A percentile compares a stretch with the other conserved stretches of the same genome.
Evolutionary conservation across 2,329 filamentous ascomycete genomes (phyloP).

Genomic region (Diplodia seriata): DNA sequence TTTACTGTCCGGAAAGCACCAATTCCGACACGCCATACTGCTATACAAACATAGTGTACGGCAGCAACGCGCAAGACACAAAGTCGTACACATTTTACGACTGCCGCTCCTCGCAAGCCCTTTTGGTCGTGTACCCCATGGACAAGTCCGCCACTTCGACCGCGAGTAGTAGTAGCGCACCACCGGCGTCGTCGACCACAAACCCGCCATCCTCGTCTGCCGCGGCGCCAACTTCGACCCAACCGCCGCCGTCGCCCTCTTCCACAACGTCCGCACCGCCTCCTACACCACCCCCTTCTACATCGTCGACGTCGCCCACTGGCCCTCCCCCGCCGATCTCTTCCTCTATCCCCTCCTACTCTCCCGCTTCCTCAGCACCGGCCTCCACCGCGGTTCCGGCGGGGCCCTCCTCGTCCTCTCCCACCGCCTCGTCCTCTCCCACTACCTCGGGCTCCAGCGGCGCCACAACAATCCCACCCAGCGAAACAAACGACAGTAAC

Average conservation of each 20-base stretch:
- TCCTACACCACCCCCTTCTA: neutral
- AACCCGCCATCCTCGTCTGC: neutral
- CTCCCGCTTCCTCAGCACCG: neutral
- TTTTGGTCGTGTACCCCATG: conserved; percentile 1
- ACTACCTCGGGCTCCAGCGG: too few species aligned
- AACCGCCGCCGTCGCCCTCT: neutral
- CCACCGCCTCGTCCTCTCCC: too few species aligned
- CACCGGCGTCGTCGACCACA: neutral
- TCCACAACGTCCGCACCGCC: neutral
- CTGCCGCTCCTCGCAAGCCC: conserved; percentile 7
- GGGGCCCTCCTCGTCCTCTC: too few species aligned
- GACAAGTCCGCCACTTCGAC: neutral
- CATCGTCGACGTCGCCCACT: neutral
- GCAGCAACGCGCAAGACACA: conserved; percentile 1
- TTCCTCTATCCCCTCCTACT: neutral
- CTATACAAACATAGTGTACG: conserved; percentile 1
- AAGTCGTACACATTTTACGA: neutral
- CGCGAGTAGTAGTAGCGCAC: too few species aligned
- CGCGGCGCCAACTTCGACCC: neutral
- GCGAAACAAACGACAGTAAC: neutral
- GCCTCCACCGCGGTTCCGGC: too few species aligned
- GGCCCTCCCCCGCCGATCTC: neutral
- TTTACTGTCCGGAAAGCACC: neutral
- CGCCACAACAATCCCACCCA: too few species aligned
- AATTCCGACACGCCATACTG: neutral